A percentile compares a stretch with the other conserved stretches of the same genome.
phyloP scores from a whole-genome alignment of 352 stramenopile genomes.

The Discostella stelligera region DNA sequence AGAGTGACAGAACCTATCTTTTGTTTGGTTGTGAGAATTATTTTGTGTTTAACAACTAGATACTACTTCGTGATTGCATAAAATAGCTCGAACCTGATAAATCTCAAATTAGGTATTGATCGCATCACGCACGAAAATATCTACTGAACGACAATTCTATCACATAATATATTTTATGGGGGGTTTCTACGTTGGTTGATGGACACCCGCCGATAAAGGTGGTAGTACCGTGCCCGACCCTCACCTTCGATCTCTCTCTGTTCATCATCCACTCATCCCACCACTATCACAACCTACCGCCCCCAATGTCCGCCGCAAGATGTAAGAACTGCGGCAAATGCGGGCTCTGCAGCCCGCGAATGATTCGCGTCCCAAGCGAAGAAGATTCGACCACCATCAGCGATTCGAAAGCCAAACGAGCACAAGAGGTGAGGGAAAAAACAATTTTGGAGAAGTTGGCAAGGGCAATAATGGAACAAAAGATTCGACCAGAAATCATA shows the following conservation, averaged over 20 bases:
- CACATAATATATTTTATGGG: too few species aligned
- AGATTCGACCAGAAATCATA: constrained; percentile 31
- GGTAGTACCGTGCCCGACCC: too few species aligned
- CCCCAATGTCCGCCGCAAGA: not conserved
- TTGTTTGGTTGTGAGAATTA: not conserved
- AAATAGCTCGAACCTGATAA: not conserved
- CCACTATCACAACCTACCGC: too few species aligned
- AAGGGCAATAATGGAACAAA: constrained; percentile 20
- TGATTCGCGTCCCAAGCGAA: constrained; percentile 7
- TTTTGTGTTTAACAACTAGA: not conserved
- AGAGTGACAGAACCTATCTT: not conserved
- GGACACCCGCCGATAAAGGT: too few species aligned
- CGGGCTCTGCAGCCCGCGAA: not conserved
- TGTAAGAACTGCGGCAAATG: constrained; percentile 1
- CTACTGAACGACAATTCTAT: too few species aligned
- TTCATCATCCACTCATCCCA: too few species aligned
- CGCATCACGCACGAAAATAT: too few species aligned
- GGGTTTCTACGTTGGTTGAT: too few species aligned
- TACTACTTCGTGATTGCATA: not conserved
- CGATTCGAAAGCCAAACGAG: not conserved
- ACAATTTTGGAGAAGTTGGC: constrained; percentile 3
- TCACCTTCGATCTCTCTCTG: too few species aligned
- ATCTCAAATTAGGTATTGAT: too few species aligned
- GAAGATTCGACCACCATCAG: not conserved
- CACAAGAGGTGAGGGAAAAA: constrained; percentile 2